phyloP scores from a whole-genome alignment of 2,329 filamentous ascomycete species.

The Aureobasidium namibiae region DNA sequence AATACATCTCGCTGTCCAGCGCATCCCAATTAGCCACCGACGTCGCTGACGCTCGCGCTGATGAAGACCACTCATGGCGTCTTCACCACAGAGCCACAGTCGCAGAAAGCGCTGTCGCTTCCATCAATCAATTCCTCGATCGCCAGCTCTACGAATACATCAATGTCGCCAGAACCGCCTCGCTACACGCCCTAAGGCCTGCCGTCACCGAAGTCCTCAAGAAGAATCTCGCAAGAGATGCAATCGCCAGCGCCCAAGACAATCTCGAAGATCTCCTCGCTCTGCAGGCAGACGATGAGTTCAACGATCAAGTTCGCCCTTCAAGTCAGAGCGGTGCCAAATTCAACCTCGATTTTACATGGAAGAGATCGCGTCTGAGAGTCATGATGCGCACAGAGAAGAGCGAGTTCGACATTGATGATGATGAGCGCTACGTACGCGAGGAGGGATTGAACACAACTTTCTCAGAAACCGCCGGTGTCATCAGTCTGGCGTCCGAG shows the following conservation, averaged over 20 bases:
- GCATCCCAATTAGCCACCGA: conserved; percentile 89
- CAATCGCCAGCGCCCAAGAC: conserved; percentile 73
- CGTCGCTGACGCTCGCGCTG: conserved; percentile 37
- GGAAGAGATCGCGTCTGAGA: conserved; percentile 84
- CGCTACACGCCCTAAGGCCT: conserved; percentile 64
- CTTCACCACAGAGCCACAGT: conserved; percentile 57
- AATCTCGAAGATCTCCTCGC: conserved; percentile 84
- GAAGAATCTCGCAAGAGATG: conserved; percentile 76
- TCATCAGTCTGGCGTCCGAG: conserved; percentile 80
- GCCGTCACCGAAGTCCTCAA: conserved; percentile 83
- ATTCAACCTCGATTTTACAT: conserved; percentile 88
- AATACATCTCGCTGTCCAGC: conserved; percentile 79
- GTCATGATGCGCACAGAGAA: conserved; percentile 98
- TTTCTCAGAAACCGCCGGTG: conserved; percentile 38
- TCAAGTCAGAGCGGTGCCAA: conserved; percentile 33
- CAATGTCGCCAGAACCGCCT: conserved; percentile 68
- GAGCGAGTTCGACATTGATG: conserved; percentile 95
- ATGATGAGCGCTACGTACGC: conserved; percentile 82
- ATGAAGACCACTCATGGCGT: conserved; percentile 55
- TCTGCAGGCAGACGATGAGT: conserved; percentile 61
- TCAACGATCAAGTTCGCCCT: conserved; percentile 38
- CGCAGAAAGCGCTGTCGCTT: conserved; percentile 60
- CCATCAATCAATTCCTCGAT: conserved; percentile 89
- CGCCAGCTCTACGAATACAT: conserved; percentile 88
- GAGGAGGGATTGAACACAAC: conserved; percentile 63